Evolutionary conservation across 2,329 filamentous ascomycete species (phyloP).

Genomic region (Elsinoe perseae): DNA sequence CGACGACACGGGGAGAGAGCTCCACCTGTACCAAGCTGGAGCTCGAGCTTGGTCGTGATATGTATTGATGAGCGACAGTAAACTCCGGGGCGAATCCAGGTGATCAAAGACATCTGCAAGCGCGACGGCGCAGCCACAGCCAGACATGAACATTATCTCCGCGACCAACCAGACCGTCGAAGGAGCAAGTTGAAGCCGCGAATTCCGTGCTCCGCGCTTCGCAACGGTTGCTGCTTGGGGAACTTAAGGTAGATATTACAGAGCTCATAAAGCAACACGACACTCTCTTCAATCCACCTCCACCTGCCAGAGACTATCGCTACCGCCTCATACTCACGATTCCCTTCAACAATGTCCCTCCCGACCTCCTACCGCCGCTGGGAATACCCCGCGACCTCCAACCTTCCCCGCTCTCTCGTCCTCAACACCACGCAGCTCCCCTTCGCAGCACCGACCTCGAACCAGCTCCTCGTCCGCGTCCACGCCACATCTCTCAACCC

Average conservation of each 20-base stretch:
- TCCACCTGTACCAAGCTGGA: neutral
- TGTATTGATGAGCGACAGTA: neutral
- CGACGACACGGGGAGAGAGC: neutral
- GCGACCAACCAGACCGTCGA: no score
- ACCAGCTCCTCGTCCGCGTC: conserved; percentile 39
- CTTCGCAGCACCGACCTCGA: conserved; percentile 17
- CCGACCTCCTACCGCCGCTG: conserved; percentile 24
- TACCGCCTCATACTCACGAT: neutral
- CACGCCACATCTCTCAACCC: conserved; percentile 41
- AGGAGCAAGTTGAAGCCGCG: no score
- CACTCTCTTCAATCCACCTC: no score
- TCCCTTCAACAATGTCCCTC: neutral
- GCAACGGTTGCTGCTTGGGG: no score
- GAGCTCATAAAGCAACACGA: no score
- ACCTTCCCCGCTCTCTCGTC: conserved; percentile 30
- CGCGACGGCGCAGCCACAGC: no score
- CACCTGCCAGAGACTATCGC: neutral
- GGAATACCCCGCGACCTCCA: conserved; percentile 25
- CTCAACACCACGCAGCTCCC: conserved; percentile 26
- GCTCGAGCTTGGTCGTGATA: no score
- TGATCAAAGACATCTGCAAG: neutral
- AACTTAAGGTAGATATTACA: no score
- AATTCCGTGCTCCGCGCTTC: no score
- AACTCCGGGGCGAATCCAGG: neutral
- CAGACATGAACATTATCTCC: no score